A percentile compares a stretch with the other conserved stretches of the same genome.
These are phyloP conservation scores for Xylaria sp. DNA, from an alignment of 2,329 filamentous ascomycete species.

Conservation along the genomic window DNA sequence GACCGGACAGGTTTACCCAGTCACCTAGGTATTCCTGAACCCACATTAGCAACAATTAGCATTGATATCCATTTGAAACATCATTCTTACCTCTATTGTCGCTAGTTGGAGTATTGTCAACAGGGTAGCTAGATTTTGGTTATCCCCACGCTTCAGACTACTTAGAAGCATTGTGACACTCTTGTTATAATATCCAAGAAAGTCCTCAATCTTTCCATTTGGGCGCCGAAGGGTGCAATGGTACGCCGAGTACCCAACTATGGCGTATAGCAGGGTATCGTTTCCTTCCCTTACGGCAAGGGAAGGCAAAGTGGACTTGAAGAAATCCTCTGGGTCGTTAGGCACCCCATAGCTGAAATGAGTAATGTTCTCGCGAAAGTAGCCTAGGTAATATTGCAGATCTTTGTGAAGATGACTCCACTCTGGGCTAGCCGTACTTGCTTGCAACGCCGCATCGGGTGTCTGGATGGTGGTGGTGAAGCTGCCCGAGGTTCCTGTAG, in stretches of 20 bases:
- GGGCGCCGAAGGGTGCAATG: conserved; percentile 75
- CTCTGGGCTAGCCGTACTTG: conserved; percentile 46
- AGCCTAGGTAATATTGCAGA: conserved; percentile 77
- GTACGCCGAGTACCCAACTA: conserved; percentile 89
- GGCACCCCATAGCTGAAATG: conserved; percentile 83
- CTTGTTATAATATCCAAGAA: conserved; percentile 88
- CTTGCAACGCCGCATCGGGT: conserved; percentile 39
- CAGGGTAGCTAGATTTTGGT: conserved; percentile 74
- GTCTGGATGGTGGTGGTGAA: conserved; percentile 43
- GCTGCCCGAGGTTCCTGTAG: conserved; percentile 50
- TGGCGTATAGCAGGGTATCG: conserved; percentile 82
- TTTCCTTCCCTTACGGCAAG: conserved; percentile 69
- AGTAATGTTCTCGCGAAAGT: conserved; percentile 78
- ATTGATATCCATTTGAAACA: conserved; percentile 15
- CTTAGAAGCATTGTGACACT: conserved; percentile 78
- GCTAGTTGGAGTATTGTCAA: conserved; percentile 90
- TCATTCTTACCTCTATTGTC: conserved; percentile 78
- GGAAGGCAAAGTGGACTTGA: conserved; percentile 72
- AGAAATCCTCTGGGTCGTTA: conserved; percentile 73
- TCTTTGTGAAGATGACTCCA: conserved; percentile 69
- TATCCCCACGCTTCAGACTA: conserved; percentile 72
- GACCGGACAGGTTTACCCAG: conserved; percentile 91
- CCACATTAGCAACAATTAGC: conserved; percentile 23
- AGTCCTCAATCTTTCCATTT: conserved; percentile 76
- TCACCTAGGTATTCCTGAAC: conserved; percentile 89